These are phyloP conservation scores for Fusarium sp. DNA, from an alignment of 2,329 filamentous ascomycete genomes.

Conservation along the genomic window DNA sequence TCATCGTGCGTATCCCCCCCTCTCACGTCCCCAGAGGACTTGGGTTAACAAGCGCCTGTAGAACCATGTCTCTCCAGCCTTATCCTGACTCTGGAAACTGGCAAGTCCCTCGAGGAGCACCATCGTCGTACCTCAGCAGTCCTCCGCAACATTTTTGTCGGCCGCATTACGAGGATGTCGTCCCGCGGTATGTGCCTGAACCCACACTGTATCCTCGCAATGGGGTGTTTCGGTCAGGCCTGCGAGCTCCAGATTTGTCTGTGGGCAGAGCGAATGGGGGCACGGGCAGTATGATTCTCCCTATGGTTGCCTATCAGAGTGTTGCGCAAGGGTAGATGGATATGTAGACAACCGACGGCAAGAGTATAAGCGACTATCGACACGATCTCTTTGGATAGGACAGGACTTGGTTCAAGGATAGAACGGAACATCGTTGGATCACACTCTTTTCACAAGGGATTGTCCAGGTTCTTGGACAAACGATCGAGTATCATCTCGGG, in stretches of 20 bases:
- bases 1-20: slow-evolving; percentile 22
- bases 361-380: not conserved
- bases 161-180: slow-evolving; percentile 2
- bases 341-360: not conserved
- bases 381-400: not conserved
- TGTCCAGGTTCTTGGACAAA: not conserved
- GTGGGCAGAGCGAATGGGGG: not conserved
- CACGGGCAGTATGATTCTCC: slow-evolving; percentile 5
- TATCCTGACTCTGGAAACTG: slow-evolving; percentile 22
- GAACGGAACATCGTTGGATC: not conserved
- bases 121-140: not conserved
- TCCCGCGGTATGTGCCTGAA: slow-evolving; percentile 19
- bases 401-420: not conserved
- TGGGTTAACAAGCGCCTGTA: slow-evolving; percentile 15
- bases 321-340: slow-evolving; percentile 11
- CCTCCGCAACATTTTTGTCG: slow-evolving; percentile 7
- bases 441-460: slow-evolving; percentile 19
- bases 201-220: slow-evolving; percentile 1
- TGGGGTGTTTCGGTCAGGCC: slow-evolving; percentile 1
- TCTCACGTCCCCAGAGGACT: not conserved
- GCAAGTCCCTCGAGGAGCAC: slow-evolving; percentile 15
- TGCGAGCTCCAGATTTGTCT: slow-evolving; percentile 20
- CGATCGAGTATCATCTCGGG: not conserved
- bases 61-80: slow-evolving; percentile 6
- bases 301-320: slow-evolving; percentile 10